These are phyloP conservation scores for Coemansia sp. DNA, from an alignment of 192 early-diverging fungal genomes.

Conservation along the genomic window DNA sequence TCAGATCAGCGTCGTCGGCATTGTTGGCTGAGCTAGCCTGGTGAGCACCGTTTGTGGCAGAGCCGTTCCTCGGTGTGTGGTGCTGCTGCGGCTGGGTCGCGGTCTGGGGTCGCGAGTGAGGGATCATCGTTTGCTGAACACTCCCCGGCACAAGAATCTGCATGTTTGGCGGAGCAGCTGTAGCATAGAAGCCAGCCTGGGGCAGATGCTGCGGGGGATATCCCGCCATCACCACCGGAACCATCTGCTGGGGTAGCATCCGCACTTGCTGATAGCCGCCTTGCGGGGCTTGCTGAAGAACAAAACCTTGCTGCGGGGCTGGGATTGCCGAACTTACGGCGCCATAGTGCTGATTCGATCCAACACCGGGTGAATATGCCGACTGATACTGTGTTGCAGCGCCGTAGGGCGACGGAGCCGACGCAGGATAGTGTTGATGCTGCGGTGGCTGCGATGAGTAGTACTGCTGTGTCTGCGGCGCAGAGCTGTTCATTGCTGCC, in stretches of 20 bases:
- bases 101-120: not conserved
- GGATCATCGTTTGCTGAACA: not conserved
- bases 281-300: slow-evolving; percentile 14
- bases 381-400: slow-evolving; percentile 15
- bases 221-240: not conserved
- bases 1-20: not conserved
- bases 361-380: slow-evolving; percentile 6
- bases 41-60: slow-evolving; percentile 7
- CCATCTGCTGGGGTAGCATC: not conserved
- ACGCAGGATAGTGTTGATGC: not conserved
- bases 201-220: not conserved
- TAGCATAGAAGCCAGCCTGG: not conserved
- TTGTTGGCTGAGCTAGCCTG: slow-evolving; percentile 13
- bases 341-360: slow-evolving; percentile 4
- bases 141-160: not conserved
- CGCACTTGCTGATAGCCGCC: slow-evolving; percentile 1
- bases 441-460: slow-evolving; percentile 8
- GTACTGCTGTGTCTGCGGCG: slow-evolving; percentile 8
- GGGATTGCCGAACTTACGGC: slow-evolving; percentile 30
- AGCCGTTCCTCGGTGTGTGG: slow-evolving; percentile 3
- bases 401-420: slow-evolving; percentile 6
- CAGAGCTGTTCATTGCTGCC: slow-evolving; percentile 17
- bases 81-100: slow-evolving; percentile 13
- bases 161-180: not conserved
- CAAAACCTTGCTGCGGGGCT: slow-evolving; percentile 21